Conservation (phyloP, 1,139 yeast genomes). For the Casaregolazyma suthepensis region DNA sequence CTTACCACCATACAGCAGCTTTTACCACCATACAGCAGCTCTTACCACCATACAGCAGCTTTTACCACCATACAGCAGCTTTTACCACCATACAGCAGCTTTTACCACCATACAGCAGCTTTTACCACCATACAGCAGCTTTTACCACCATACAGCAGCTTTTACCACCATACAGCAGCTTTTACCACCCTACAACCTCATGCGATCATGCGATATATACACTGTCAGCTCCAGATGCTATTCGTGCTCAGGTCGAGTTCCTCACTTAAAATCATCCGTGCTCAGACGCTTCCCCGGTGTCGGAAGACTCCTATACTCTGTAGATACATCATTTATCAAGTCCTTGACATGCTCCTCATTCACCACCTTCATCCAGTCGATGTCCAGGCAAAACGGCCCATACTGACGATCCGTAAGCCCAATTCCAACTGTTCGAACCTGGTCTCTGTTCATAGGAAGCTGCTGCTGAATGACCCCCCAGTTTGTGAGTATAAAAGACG, state of each 20-base stretch:
- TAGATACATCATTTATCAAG: slow-evolving; percentile 5
- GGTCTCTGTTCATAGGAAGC: slow-evolving; percentile 55
- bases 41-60: no score
- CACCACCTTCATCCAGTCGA: slow-evolving; percentile 65
- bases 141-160: no score
- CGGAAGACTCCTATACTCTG: slow-evolving; percentile 2
- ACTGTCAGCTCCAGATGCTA: not conserved
- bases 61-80: no score
- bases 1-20: not conserved
- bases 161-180: no score
- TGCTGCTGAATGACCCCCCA: slow-evolving; percentile 76
- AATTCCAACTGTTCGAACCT: slow-evolving; percentile 68
- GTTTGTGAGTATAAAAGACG: slow-evolving; percentile 76
- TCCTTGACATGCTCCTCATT: slow-evolving; percentile 8
- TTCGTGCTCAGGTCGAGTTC: not conserved
- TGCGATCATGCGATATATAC: not conserved
- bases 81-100: no score
- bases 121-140: no score
- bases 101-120: no score
- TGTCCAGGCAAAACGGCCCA: slow-evolving; percentile 65
- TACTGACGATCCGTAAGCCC: slow-evolving; percentile 75
- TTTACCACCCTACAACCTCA: not conserved
- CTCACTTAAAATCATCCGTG: slow-evolving; percentile 9
- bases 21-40: no score
- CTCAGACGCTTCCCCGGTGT: slow-evolving; percentile 10